Percentiles rank a stretch among this genome's conserved stretches.
Conservation (phyloP, 2,329 filamentous ascomycete species). For the Cladosporium cucumerinum region DNA sequence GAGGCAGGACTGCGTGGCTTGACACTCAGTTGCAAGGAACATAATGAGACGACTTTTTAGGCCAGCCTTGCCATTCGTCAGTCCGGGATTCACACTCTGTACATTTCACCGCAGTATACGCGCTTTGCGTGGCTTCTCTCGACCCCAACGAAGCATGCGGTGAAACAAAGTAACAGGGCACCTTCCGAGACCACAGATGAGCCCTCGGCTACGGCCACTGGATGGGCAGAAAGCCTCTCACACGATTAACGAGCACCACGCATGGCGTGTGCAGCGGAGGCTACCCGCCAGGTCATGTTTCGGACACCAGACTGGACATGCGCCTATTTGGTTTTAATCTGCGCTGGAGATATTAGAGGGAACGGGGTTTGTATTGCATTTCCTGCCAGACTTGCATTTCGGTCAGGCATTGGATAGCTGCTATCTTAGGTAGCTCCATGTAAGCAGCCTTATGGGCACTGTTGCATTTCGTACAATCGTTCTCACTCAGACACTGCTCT, state of each 20-base stretch:
- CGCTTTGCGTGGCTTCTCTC: neutral
- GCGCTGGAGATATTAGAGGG: neutral
- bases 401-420: neutral
- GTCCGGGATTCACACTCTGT: neutral
- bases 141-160: neutral
- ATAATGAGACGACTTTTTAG: neutral
- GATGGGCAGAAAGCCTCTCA: neutral
- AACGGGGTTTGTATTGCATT: neutral
- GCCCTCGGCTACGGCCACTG: neutral
- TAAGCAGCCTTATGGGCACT: neutral
- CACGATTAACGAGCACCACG: constrained; percentile 7
- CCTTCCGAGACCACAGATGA: neutral
- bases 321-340: neutral
- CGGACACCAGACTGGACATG: neutral
- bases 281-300: neutral
- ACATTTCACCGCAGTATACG: neutral
- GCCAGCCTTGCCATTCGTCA: neutral
- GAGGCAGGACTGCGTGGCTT: neutral
- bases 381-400: neutral
- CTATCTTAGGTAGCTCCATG: neutral
- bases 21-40: neutral
- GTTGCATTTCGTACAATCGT: neutral
- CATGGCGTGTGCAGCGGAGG: neutral
- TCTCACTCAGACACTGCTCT: neutral
- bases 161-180: neutral